Evolutionary conservation across 2,329 filamentous ascomycete genomes (phyloP).

Genomic region (Fusarium guadeloupense): DNA sequence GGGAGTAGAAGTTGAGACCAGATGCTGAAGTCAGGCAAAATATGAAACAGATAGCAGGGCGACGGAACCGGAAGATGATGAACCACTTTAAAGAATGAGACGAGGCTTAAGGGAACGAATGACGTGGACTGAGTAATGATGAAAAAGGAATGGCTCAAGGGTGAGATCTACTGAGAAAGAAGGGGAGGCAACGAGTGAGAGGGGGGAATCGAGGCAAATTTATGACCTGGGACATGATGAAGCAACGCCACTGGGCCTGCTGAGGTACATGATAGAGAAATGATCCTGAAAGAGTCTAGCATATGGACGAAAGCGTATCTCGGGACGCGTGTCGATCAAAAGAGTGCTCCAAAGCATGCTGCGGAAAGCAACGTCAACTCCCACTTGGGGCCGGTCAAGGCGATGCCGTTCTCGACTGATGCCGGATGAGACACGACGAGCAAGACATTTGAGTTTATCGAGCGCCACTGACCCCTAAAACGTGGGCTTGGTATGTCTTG

Average conservation of each 20-base stretch:
- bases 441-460: background rate
- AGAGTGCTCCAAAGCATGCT: slow-evolving; percentile 7
- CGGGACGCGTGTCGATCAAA: slow-evolving; percentile 6
- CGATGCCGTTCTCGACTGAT: slow-evolving; percentile 23
- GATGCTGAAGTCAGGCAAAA: slow-evolving; percentile 36
- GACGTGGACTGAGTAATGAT: slow-evolving; percentile 15
- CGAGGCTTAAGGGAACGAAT: slow-evolving; percentile 16
- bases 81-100: slow-evolving; percentile 32
- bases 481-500: slow-evolving; percentile 35
- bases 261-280: background rate
- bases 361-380: slow-evolving; percentile 29
- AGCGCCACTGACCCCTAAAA: slow-evolving; percentile 25
- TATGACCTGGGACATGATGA: slow-evolving; percentile 21
- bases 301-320: slow-evolving; percentile 26
- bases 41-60: slow-evolving; percentile 7
- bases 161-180: slow-evolving; percentile 14
- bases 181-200: slow-evolving; percentile 8
- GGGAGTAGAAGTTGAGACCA: slow-evolving; percentile 19
- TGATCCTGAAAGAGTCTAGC: slow-evolving; percentile 7
- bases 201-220: slow-evolving; percentile 24
- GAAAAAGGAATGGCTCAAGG: slow-evolving; percentile 22
- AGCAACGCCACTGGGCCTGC: slow-evolving; percentile 10
- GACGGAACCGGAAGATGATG: slow-evolving; percentile 22
- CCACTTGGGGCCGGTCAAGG: background rate
- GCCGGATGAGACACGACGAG: slow-evolving; percentile 14